phyloP scores from a whole-genome alignment of 1,139 yeast genomes.

The Blastobotrys petasosporus region DNA sequence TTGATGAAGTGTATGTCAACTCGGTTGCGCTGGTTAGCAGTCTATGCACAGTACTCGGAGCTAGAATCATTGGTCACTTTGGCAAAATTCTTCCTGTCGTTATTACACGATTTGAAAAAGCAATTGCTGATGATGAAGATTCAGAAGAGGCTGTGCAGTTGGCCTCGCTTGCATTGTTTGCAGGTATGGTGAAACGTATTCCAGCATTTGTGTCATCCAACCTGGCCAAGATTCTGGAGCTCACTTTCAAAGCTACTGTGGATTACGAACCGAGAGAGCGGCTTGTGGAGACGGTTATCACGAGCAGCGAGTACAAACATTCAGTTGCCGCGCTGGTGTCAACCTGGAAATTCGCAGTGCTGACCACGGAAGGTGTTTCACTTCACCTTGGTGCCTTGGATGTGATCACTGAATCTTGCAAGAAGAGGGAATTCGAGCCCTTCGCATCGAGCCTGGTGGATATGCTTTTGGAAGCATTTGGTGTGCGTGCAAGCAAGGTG shows the following conservation, averaged over 20 bases:
- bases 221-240: slow-evolving; percentile 52
- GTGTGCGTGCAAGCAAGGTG: slow-evolving; percentile 39
- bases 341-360: slow-evolving; percentile 56
- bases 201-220: slow-evolving; percentile 80
- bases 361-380: slow-evolving; percentile 50
- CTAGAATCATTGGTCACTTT: slow-evolving; percentile 77
- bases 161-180: slow-evolving; percentile 64
- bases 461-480: slow-evolving; percentile 67
- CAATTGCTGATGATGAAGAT: slow-evolving; percentile 26
- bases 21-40: slow-evolving; percentile 69
- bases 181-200: slow-evolving; percentile 72
- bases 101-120: slow-evolving; percentile 49
- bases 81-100: slow-evolving; percentile 79
- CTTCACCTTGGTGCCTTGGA: slow-evolving; percentile 64
- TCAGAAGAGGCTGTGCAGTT: slow-evolving; percentile 32
- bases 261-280: slow-evolving; percentile 56
- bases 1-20: slow-evolving; percentile 61
- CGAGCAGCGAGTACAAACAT: slow-evolving; percentile 60
- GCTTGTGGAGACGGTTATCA: slow-evolving; percentile 58
- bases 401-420: slow-evolving; percentile 56
- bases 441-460: slow-evolving; percentile 67
- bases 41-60: slow-evolving; percentile 69
- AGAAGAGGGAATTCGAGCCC: slow-evolving; percentile 65
- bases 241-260: slow-evolving; percentile 50
- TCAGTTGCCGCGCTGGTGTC: slow-evolving; percentile 57